Conservation (phyloP, 345 rosid genomes). For the Angophora floribunda region DNA sequence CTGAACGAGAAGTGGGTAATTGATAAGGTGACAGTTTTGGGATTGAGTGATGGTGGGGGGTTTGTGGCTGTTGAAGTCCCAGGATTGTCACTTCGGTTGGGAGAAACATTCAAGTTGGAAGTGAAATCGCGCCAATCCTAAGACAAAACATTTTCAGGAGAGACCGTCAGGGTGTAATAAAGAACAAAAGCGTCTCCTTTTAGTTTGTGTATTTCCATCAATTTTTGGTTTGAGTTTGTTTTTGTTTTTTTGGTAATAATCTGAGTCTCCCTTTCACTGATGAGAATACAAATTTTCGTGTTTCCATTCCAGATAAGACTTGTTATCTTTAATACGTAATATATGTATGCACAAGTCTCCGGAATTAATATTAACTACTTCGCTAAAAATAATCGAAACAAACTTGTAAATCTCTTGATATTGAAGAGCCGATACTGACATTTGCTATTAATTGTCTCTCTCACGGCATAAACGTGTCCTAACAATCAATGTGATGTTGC, state of each 20-base stretch:
- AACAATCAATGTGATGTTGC: not conserved
- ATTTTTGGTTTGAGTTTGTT: not conserved
- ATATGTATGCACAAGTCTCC: not conserved
- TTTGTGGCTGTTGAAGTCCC: not conserved
- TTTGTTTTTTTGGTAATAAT: not conserved
- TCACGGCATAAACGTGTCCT: not conserved
- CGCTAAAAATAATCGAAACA: not conserved
- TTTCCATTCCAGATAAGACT: not conserved
- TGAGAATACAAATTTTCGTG: not conserved
- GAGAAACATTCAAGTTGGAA: slow-evolving; percentile 33
- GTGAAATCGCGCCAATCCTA: slow-evolving; percentile 1
- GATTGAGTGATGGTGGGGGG: slow-evolving; percentile 6
- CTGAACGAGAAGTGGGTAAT: slow-evolving; percentile 35
- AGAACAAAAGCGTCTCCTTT: not conserved
- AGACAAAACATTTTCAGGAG: not conserved
- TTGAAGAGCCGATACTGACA: not conserved
- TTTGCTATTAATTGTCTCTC: not conserved
- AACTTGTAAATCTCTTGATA: not conserved
- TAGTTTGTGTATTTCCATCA: not conserved
- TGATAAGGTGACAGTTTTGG: slow-evolving; percentile 38
- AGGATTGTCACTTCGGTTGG: slow-evolving; percentile 15
- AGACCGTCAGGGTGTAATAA: not conserved
- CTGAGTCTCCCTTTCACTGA: not conserved
- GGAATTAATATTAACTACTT: not conserved
- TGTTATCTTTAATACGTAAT: not conserved